These are phyloP conservation scores for Phytopythium chamaehyphon DNA, from an alignment of 352 stramenopile genomes.

Conservation along the genomic window DNA sequence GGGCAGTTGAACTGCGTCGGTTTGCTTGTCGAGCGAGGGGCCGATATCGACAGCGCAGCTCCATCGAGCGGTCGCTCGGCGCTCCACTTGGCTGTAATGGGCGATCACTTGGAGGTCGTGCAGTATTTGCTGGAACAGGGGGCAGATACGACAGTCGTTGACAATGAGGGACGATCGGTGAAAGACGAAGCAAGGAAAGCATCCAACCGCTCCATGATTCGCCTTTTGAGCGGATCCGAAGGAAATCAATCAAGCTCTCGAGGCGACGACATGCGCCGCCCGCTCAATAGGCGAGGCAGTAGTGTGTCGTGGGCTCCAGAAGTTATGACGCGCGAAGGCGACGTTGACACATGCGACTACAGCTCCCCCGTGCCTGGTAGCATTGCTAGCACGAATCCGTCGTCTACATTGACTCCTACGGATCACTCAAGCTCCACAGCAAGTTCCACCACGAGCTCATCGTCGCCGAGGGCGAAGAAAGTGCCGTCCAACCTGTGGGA, in stretches of 20 bases:
- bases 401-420: not conserved
- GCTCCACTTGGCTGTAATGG: slow-evolving; percentile 2
- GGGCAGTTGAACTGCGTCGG: not conserved
- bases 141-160: not conserved
- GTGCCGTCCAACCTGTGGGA: slow-evolving; percentile 21
- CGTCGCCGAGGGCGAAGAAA: not conserved
- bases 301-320: slow-evolving; percentile 4
- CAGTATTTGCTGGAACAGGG: not conserved
- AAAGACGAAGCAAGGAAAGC: not conserved
- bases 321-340: not conserved
- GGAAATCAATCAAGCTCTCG: not conserved
- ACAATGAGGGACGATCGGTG: not conserved
- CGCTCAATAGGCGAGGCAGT: not conserved
- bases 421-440: slow-evolving; percentile 2
- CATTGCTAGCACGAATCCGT: not conserved
- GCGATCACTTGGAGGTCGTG: not conserved
- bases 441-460: not conserved
- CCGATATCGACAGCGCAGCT: not conserved
- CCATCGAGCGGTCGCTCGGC: not conserved
- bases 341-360: not conserved
- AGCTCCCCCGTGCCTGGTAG: not conserved
- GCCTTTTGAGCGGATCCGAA: not conserved
- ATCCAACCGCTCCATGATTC: not conserved
- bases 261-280: not conserved
- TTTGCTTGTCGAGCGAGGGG: not conserved